These are phyloP conservation scores for Sphagnum tenellum DNA, from an alignment of 225 moss, liverwort and hornwort genomes.

Conservation along the genomic window DNA sequence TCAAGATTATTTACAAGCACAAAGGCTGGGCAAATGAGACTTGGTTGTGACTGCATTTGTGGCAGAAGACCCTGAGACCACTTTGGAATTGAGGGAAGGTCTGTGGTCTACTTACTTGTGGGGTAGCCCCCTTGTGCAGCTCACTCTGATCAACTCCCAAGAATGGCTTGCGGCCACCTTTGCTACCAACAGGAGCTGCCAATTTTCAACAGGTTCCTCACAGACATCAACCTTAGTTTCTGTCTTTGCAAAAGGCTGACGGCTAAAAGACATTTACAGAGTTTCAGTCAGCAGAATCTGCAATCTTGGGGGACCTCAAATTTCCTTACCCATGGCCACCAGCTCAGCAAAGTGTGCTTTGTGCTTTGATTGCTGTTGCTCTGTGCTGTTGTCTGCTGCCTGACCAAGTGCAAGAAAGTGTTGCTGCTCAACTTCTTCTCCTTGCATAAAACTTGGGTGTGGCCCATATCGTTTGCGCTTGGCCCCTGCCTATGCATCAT, in stretches of 20 bases:
- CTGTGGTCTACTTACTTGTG: conserved; percentile 18
- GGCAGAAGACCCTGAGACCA: no score
- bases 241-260: no score
- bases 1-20: no score
- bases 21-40: no score
- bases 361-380: conserved; percentile 12
- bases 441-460: conserved; percentile 32
- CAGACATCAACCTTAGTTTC: no score
- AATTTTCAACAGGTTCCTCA: no score
- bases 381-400: conserved; percentile 10
- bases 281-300: no score
- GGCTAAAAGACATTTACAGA: no score
- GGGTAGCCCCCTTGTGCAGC: conserved; percentile 36
- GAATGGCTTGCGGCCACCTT: conserved; percentile 40
- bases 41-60: no score
- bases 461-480: conserved; percentile 50
- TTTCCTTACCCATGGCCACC: conserved; percentile 1
- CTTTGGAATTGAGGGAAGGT: neutral
- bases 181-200: conserved; percentile 9
- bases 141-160: conserved; percentile 32
- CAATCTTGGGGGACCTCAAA: no score
- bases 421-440: conserved; percentile 33
- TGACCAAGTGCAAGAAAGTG: conserved; percentile 18
- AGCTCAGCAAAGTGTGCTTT: conserved; percentile 13
- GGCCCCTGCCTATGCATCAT: conserved; percentile 10